These are phyloP conservation scores for Termitomyces titanicus DNA, from an alignment of 768 basidiomycete species.

Conservation along the genomic window DNA sequence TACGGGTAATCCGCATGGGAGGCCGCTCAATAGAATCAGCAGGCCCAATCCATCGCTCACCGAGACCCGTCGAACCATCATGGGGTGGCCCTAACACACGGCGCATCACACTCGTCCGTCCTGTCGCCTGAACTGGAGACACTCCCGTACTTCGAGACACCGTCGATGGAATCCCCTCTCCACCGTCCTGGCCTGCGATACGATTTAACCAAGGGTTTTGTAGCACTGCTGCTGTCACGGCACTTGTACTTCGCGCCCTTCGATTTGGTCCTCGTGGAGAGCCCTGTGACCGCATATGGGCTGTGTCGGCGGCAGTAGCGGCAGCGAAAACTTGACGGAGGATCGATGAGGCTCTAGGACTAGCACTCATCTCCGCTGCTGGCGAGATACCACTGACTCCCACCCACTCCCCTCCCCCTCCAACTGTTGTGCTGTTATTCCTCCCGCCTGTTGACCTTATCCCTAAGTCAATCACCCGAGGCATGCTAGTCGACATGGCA, in stretches of 20 bases:
- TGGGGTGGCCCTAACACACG: background rate
- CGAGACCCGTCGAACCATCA: background rate
- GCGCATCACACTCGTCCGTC: background rate
- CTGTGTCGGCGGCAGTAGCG: background rate
- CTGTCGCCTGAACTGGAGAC: background rate
- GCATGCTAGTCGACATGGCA: conserved; percentile 8
- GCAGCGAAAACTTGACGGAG: background rate
- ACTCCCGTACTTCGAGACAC: background rate
- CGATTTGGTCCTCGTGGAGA: background rate
- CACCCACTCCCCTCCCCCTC: background rate
- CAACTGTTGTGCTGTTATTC: background rate
- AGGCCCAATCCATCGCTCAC: background rate
- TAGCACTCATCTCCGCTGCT: background rate
- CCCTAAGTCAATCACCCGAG: background rate
- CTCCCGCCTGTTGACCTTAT: background rate
- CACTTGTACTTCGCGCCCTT: background rate
- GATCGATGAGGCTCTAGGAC: conserved; percentile 1
- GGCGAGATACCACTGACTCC: background rate
- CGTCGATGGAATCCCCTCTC: background rate
- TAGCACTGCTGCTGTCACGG: background rate
- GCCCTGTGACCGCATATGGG: background rate
- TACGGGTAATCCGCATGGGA: background rate
- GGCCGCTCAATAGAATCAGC: background rate
- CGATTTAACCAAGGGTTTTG: background rate
- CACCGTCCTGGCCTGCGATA: background rate